Conservation (phyloP, 306 rosid genomes). For the Vicia villosa region DNA sequence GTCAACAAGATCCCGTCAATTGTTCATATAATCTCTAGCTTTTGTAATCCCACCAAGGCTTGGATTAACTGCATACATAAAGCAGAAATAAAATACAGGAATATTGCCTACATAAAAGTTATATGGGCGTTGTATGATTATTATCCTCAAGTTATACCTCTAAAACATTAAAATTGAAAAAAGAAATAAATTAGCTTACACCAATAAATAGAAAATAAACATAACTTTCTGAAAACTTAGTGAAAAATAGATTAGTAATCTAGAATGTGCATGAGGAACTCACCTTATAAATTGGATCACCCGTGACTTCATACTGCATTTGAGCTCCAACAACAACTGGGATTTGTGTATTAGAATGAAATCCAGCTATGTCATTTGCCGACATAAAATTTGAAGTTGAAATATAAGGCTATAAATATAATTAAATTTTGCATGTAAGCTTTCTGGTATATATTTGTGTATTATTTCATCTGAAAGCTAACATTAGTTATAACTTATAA, state of each 20-base stretch:
- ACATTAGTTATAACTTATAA: too few species aligned
- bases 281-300: conserved; percentile 90
- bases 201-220: not conserved
- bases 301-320: conserved; percentile 81
- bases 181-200: not conserved
- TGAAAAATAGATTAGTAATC: conserved; percentile 10
- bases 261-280: conserved; percentile 16
- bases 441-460: too few species aligned
- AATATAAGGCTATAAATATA: too few species aligned
- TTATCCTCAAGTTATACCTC: not conserved
- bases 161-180: not conserved
- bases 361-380: conserved; percentile 74
- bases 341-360: conserved; percentile 85
- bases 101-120: too few species aligned
- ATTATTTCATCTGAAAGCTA: too few species aligned
- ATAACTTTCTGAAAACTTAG: not conserved
- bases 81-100: too few species aligned
- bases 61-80: too few species aligned
- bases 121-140: not conserved
- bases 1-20: too few species aligned
- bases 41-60: too few species aligned
- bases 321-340: conserved; percentile 88
- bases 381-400: conserved; percentile 18
- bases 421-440: too few species aligned
- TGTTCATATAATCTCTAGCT: too few species aligned